phyloP scores from a whole-genome alignment of 2,329 filamentous ascomycete genomes.

The Colletotrichum cordylinicola region DNA sequence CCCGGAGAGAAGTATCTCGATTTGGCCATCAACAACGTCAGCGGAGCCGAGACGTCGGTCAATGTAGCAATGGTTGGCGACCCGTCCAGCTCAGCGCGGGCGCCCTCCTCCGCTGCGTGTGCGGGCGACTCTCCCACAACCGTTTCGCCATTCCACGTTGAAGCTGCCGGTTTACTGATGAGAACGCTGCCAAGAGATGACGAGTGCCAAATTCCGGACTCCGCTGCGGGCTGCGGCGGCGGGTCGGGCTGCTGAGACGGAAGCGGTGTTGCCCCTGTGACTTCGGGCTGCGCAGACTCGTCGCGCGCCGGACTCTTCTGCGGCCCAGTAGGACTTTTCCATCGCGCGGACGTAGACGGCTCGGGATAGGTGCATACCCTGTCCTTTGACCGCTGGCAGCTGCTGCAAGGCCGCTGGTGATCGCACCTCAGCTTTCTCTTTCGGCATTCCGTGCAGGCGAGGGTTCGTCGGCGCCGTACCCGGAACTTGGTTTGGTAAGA shows the following conservation, averaged over 20 bases:
- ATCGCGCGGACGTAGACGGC: slow-evolving; percentile 28
- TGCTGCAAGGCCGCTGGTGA: slow-evolving; percentile 61
- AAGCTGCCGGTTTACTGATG: background rate
- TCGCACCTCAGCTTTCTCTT: slow-evolving; percentile 67
- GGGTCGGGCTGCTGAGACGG: background rate
- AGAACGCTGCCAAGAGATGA: background rate
- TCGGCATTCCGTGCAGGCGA: slow-evolving; percentile 63
- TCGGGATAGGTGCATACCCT: slow-evolving; percentile 57
- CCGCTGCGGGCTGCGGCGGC: background rate
- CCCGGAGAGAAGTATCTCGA: background rate
- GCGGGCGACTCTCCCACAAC: background rate
- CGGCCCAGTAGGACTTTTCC: slow-evolving; percentile 12
- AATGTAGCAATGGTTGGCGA: background rate
- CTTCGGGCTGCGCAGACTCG: background rate
- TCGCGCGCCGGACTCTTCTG: background rate
- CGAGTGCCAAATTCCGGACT: background rate
- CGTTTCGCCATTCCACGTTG: background rate
- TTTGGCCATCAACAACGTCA: slow-evolving; percentile 4
- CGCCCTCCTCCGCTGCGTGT: background rate
- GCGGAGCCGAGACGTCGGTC: background rate
- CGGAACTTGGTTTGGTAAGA: background rate
- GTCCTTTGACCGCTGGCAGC: slow-evolving; percentile 61
- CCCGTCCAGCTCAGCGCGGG: background rate
- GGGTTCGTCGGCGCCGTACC: slow-evolving; percentile 38
- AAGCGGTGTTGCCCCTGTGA: background rate